Conservation (phyloP, 139 green algal species). For the Klebsormidium nitens region DNA sequence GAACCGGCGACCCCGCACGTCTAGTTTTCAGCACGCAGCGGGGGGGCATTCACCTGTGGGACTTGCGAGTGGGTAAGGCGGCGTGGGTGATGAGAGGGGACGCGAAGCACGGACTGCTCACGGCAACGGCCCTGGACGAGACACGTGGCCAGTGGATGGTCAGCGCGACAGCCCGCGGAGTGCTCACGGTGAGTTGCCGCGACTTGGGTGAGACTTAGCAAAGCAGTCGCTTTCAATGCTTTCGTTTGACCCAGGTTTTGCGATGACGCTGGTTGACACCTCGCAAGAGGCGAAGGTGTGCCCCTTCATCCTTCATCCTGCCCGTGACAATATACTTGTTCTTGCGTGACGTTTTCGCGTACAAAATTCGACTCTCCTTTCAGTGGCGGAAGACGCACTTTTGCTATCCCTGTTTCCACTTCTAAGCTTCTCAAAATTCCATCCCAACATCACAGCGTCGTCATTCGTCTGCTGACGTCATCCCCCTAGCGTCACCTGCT, state of each 20-base stretch:
- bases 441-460: not conserved
- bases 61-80: slow-evolving; percentile 3
- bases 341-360: too few relatives aligned
- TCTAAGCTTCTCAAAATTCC: not conserved
- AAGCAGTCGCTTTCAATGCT: too few relatives aligned
- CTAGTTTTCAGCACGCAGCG: slow-evolving; percentile 13
- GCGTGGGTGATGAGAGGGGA: slow-evolving; percentile 11
- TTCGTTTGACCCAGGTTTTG: too few relatives aligned
- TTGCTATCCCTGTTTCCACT: too few relatives aligned
- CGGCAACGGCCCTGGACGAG: not conserved
- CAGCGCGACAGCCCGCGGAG: slow-evolving; percentile 16
- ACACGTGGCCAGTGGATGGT: slow-evolving; percentile 24
- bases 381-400: too few relatives aligned
- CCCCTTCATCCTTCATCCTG: too few relatives aligned
- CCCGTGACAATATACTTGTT: too few relatives aligned
- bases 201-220: too few relatives aligned
- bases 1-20: not conserved
- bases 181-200: slow-evolving; percentile 33
- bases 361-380: too few relatives aligned
- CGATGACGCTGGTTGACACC: too few relatives aligned
- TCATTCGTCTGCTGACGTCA: not conserved
- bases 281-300: too few relatives aligned
- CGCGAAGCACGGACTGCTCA: slow-evolving; percentile 1
- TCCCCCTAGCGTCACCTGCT: too few relatives aligned
- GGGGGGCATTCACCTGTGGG: slow-evolving; percentile 31